Base-by-base conservation (phyloP, 2,329 filamentous ascomycete genomes). In the Alternaria ventricosa region DNA sequence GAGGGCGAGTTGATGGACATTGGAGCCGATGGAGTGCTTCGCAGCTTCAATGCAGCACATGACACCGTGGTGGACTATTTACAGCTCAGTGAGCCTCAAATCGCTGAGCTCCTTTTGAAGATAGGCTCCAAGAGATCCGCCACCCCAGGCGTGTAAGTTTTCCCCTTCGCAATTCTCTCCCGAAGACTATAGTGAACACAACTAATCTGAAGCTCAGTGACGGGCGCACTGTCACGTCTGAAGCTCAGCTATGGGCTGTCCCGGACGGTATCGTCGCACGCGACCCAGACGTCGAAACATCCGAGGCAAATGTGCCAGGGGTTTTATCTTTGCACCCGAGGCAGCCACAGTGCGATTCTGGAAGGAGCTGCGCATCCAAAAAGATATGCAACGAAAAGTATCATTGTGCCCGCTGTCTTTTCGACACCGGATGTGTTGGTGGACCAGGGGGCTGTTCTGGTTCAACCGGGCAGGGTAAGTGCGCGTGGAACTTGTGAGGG, bases 221-320 rank as follows among this genome's bases (percentile, higher is more conserved):
- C 1, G 36, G 36, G 1, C 36, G 36, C 8, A 41, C 36, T 0
- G 36, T 41, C 0, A 41, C 36, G 8, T 41, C 36, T 18, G 36
- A 41, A 0, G 36, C 36, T 11, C 36, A 41, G 36, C n/a, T 41
- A 6, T 41, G 15, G 36, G 36, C 36, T 1, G n/a, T 41, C n/a
- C 36, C 36, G 0, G 36, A 41, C 36, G 36, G 1, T 0, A 41
- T 41, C 8, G 3, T 11, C n/a, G 36, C 36, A 41, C 36, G 36
- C 1, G 36, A 41, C 0, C 15, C 36, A 0, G 0, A 0, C 36
- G 36, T 3, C n/a, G 0, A 0, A 41, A 41, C n/a, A 18, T 18
- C 36, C 0, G 15, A 41, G n/a, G 36, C 36, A 18, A 41, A 41
- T 0, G 0, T 41, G n/a, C 36, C 36, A 41, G 36, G 9, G 9